Base-by-base conservation (phyloP, 495 filamentous ascomycete genomes). In the Trypethelium eluteriae region DNA sequence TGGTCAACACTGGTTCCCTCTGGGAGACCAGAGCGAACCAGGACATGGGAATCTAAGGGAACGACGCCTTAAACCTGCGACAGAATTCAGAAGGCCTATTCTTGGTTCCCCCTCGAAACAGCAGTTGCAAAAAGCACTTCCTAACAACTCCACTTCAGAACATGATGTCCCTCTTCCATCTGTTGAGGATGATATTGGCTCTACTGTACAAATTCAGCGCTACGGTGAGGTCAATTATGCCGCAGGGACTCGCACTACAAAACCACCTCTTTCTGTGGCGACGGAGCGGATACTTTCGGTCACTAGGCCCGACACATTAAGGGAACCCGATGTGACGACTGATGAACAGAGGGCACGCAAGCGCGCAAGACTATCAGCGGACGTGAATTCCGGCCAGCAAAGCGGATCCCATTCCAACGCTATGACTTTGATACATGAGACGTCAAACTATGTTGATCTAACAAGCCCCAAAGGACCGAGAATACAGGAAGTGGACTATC, bases 91-190 rank as follows among this genome's bases (percentile, higher is more conserved):
- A n/a, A 53, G 49, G n/a, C 12, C 5, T n/a, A 25, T 53, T 53
- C 9, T 16, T 14, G 9, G 5, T 53, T 25, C 49, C 5, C 49
- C 49, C 18, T 5, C 49, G 5, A 53, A 5, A 5, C 49, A 5
- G 18, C 49, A 59, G 53, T 7, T 32, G 34, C 53, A 36, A 59
- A 18, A 6, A 18, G 7, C 53, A 5, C 53, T 36, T 32, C 53
- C 5, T 36, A 6, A 7, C 7, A 59, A 32, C 14, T 32, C n/a
- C 0, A 6, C 36, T 3, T 59, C 53, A 18, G 53, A 59, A 59
- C 53, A 59, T 36, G 53, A 59, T 59, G 53, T 59, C 18, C 53
- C 53, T 59, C 32, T 59, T 59, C 53, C 53, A 34, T 59, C 53
- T 59, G 53, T 59, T 35, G 53, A 59, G 32, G 32, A 59, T 0